Conservation (phyloP, 2,329 filamentous ascomycete genomes). For the Westerdykella aurantiaca region DNA sequence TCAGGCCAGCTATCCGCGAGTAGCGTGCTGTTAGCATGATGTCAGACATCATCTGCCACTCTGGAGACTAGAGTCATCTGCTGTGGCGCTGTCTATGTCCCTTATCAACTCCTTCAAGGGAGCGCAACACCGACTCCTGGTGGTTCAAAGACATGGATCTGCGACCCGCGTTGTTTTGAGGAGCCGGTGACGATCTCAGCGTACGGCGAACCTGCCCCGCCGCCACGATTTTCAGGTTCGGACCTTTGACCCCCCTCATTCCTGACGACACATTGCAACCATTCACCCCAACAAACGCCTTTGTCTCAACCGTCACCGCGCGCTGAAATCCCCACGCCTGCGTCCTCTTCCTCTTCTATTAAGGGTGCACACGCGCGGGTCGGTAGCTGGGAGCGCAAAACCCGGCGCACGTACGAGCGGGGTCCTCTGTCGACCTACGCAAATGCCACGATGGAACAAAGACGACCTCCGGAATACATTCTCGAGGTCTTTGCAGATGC, state of each 20-base stretch:
- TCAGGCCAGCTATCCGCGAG: too few relatives aligned
- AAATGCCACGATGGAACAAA: conserved; percentile 53
- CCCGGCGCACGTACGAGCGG: background rate
- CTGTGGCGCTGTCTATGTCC: background rate
- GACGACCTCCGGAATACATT: conserved; percentile 76
- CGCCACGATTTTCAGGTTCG: conserved; percentile 12
- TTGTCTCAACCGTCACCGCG: too few relatives aligned
- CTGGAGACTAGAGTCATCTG: too few relatives aligned
- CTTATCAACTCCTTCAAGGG: background rate
- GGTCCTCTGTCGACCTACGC: conserved; percentile 6
- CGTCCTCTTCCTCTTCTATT: too few relatives aligned
- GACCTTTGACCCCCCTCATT: background rate
- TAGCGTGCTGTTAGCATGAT: too few relatives aligned
- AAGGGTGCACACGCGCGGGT: too few relatives aligned
- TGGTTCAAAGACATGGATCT: conserved; percentile 1
- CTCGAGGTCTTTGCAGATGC: conserved; percentile 92
- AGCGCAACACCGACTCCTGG: background rate
- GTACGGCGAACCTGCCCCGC: conserved; percentile 5
- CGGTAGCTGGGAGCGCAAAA: too few relatives aligned
- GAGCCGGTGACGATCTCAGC: too few relatives aligned
- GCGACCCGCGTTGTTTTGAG: too few relatives aligned
- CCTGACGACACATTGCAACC: background rate
- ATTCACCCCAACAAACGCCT: too few relatives aligned
- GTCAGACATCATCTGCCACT: too few relatives aligned
- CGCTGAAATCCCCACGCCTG: too few relatives aligned